Conservation (phyloP, 1,284 basidiomycete genomes). For the Rhodotorula sp. region DNA sequence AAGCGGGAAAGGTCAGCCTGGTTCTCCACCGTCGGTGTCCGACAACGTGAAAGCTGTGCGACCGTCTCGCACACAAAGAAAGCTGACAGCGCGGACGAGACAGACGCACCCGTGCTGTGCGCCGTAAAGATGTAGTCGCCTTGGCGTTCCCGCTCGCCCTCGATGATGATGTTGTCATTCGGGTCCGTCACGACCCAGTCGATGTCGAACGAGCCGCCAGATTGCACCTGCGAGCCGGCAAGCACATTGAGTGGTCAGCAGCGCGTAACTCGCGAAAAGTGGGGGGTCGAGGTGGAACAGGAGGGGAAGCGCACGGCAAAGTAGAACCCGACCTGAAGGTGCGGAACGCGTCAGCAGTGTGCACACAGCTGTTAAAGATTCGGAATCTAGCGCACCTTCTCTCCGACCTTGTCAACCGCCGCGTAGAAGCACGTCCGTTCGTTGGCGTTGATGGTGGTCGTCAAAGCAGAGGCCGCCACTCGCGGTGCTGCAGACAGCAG, state of each 20-base stretch:
- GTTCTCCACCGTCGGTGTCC: not conserved
- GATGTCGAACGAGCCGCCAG: slow-evolving; percentile 94
- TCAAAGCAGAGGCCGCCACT: slow-evolving; percentile 62
- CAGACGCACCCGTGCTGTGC: slow-evolving; percentile 60
- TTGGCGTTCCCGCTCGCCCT: slow-evolving; percentile 83
- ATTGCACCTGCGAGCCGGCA: slow-evolving; percentile 66
- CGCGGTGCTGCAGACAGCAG: slow-evolving; percentile 2
- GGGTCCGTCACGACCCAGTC: slow-evolving; percentile 93
- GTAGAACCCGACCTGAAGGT: slow-evolving; percentile 43
- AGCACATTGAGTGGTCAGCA: slow-evolving; percentile 35
- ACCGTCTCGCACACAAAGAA: not conserved
- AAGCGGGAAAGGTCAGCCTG: not conserved
- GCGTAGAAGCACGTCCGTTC: slow-evolving; percentile 93
- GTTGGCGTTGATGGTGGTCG: slow-evolving; percentile 79
- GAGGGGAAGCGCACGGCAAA: slow-evolving; percentile 52
- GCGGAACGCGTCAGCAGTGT: not conserved
- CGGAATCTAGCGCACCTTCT: slow-evolving; percentile 69
- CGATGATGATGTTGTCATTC: slow-evolving; percentile 77
- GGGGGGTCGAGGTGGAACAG: not conserved
- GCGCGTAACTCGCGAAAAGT: slow-evolving; percentile 34
- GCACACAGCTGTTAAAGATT: fast-evolving
- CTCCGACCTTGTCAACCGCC: slow-evolving; percentile 89
- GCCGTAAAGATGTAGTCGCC: slow-evolving; percentile 97
- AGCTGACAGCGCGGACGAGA: too few relatives aligned
- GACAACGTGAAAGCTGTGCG: not conserved